These are phyloP conservation scores for Tardiomyces digboiensis DNA, from an alignment of 1,139 yeast genomes.

Conservation along the genomic window DNA sequence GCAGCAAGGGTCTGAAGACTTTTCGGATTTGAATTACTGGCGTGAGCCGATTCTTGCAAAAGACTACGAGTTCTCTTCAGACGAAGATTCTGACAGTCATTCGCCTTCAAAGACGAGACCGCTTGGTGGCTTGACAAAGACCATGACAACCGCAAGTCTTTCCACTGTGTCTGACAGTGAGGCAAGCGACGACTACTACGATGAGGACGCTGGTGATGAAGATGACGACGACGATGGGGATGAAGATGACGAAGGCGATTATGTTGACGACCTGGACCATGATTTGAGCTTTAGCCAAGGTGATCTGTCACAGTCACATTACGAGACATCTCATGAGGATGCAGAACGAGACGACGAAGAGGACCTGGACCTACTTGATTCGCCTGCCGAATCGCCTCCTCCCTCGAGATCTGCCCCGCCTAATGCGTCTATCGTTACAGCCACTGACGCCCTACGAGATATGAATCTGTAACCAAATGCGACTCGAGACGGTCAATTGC, in stretches of 20 bases:
- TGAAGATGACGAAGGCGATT: conserved; percentile 14
- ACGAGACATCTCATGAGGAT: conserved; percentile 23
- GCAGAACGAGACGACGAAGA: conserved; percentile 24
- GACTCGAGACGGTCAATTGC: too few species aligned
- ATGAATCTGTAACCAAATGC: too few species aligned
- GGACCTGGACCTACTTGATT: conserved; percentile 12
- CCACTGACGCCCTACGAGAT: conserved; percentile 6
- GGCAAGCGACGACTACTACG: conserved; percentile 7
- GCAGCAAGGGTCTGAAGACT: conserved; percentile 14
- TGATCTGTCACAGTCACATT: too few species aligned
- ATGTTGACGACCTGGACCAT: conserved; percentile 6
- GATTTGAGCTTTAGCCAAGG: conserved; percentile 22
- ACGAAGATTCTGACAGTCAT: neutral
- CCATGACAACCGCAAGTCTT: neutral
- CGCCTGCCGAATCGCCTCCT: neutral
- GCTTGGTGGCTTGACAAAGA: neutral
- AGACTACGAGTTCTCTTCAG: conserved; percentile 3
- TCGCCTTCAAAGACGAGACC: neutral
- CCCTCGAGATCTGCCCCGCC: neutral
- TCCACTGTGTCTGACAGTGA: conserved; percentile 2
- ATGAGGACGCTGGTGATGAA: conserved; percentile 7
- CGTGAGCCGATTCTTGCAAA: conserved; percentile 44
- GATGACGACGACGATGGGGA: conserved; percentile 12
- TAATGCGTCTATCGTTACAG: conserved; percentile 3
- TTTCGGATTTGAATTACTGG: conserved; percentile 88